A percentile compares a stretch with the other conserved stretches of the same genome.
These are phyloP conservation scores for Aspergillus pseudoviridinutans DNA, from an alignment of 2,329 filamentous ascomycete species.

Conservation along the genomic window DNA sequence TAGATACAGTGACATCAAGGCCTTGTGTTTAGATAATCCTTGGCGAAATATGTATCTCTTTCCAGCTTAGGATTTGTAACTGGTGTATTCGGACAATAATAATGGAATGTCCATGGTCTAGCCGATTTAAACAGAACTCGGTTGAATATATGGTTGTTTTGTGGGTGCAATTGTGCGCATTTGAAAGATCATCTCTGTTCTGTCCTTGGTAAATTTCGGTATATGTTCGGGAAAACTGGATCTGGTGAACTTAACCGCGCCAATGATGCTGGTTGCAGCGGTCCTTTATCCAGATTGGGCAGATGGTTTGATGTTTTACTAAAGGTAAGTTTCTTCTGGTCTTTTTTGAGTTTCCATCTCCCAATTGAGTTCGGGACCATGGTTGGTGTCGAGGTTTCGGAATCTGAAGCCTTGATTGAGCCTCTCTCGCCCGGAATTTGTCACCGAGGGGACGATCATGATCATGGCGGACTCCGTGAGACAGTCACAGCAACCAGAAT, in stretches of 20 bases:
- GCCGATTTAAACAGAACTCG: too few species aligned
- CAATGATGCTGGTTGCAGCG: constrained; percentile 1
- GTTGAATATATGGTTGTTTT: neutral
- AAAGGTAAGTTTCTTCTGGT: neutral
- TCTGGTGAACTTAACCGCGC: constrained; percentile 2
- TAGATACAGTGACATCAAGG: too few species aligned
- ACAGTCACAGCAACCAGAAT: neutral
- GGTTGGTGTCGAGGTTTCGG: neutral
- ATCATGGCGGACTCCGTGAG: neutral
- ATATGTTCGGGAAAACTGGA: constrained; percentile 13
- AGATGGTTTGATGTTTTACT: neutral
- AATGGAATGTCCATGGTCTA: neutral
- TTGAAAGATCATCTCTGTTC: neutral
- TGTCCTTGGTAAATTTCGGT: constrained; percentile 1
- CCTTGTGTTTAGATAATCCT: neutral
- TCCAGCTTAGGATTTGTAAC: neutral
- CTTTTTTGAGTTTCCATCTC: neutral
- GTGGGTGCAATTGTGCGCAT: neutral
- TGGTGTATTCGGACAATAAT: neutral
- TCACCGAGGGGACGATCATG: neutral
- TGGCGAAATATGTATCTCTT: neutral
- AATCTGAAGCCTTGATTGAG: neutral
- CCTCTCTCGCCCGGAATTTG: neutral
- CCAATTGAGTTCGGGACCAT: neutral
- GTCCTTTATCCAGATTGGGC: neutral